phyloP scores from a whole-genome alignment of 2,329 filamentous ascomycete genomes.

The Aspergillus caelatus region DNA sequence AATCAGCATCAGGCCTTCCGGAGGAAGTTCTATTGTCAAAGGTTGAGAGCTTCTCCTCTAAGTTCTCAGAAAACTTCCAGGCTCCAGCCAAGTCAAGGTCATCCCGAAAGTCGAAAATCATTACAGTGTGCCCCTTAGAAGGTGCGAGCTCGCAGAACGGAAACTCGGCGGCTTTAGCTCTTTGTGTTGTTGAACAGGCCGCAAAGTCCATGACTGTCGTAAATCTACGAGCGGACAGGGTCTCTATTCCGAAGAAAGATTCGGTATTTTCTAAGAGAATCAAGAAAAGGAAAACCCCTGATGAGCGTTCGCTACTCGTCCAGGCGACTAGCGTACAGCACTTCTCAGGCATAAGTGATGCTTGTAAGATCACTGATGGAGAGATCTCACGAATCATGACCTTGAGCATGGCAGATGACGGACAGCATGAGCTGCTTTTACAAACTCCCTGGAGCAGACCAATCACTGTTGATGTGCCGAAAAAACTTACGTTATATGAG shows the following conservation, averaged over 20 bases:
- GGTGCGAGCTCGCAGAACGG: constrained; percentile 34
- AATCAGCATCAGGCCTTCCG: constrained; percentile 70
- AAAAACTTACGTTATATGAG: constrained; percentile 61
- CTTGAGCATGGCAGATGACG: constrained; percentile 66
- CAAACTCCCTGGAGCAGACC: constrained; percentile 76
- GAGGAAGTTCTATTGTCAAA: constrained; percentile 74
- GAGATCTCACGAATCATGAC: constrained; percentile 69
- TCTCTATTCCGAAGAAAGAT: constrained; percentile 30
- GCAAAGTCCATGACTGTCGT: constrained; percentile 70
- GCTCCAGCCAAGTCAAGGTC: constrained; percentile 28
- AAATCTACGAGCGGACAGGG: constrained; percentile 60
- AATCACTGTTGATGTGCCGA: constrained; percentile 66
- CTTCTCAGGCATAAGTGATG: constrained; percentile 70
- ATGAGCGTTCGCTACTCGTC: constrained; percentile 31
- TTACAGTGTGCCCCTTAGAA: constrained; percentile 60
- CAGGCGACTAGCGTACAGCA: constrained; percentile 55
- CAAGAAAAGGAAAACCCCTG: constrained; percentile 23
- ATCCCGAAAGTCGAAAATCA: constrained; percentile 52
- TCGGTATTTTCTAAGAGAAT: constrained; percentile 29
- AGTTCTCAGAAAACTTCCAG: constrained; percentile 34
- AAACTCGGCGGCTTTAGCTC: constrained; percentile 37
- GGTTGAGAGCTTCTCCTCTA: constrained; percentile 69
- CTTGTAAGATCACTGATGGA: constrained; percentile 70
- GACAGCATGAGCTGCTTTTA: constrained; percentile 67
- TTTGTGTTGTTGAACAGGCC: constrained; percentile 71